Conservation (phyloP, 345 rosid species). For the Syzygium jambos region DNA sequence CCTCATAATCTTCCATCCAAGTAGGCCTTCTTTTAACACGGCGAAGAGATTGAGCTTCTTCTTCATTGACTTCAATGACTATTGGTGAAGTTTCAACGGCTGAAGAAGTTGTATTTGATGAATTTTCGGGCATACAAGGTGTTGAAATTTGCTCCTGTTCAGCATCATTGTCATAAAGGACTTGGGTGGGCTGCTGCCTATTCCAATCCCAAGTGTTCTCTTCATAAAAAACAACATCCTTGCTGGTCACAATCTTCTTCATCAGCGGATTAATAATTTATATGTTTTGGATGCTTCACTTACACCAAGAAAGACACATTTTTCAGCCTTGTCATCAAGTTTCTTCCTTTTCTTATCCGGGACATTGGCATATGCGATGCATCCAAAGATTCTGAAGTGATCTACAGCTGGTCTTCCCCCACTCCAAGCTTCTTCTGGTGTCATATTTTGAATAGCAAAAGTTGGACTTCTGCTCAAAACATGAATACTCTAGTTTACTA, state of each 20-base stretch:
- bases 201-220: not conserved
- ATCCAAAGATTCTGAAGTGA: not conserved
- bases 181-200: not conserved
- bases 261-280: not conserved
- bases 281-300: not conserved
- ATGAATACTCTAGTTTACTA: not conserved
- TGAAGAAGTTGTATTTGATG: no score
- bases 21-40: no score
- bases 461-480: not conserved
- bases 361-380: not conserved
- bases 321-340: not conserved
- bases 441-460: not conserved
- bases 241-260: not conserved
- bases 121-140: no score
- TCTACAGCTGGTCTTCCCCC: not conserved
- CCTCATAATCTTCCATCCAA: no score
- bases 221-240: constrained; percentile 2
- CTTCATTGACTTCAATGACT: no score
- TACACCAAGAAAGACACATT: not conserved
- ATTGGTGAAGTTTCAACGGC: no score
- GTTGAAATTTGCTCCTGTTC: not conserved
- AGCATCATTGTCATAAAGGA: no score
- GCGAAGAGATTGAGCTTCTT: no score
- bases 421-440: not conserved
- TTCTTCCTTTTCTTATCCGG: not conserved